phyloP scores from a whole-genome alignment of 257 asterid species.

The Nicotiana obtusifolia region DNA sequence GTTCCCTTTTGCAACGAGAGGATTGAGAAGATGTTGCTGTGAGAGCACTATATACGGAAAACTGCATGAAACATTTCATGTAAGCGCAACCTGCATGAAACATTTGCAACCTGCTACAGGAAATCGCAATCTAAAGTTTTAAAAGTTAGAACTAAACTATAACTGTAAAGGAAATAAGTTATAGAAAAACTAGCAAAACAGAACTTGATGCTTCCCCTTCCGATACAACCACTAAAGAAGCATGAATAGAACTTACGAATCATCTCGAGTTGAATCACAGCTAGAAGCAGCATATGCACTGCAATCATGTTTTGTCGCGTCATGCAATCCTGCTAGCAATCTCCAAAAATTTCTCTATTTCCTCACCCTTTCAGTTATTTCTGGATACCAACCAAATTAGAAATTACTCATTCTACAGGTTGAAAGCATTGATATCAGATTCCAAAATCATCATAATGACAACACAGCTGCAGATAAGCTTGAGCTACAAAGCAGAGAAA shows the following conservation, averaged over 20 bases:
- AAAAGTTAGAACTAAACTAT: neutral
- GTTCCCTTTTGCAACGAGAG: neutral
- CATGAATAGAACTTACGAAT: neutral
- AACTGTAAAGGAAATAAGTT: neutral
- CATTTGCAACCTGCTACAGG: neutral
- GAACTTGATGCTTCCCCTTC: neutral
- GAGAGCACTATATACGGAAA: neutral
- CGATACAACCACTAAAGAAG: neutral
- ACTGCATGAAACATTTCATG: slow-evolving; percentile 1
- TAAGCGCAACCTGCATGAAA: too few species aligned
- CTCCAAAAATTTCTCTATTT: neutral
- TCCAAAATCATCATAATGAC: neutral
- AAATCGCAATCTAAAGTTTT: neutral
- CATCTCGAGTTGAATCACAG: neutral
- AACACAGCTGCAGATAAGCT: neutral
- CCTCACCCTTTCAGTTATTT: neutral
- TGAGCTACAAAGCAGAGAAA: neutral
- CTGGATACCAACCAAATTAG: neutral
- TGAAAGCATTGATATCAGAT: neutral
- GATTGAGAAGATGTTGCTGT: neutral
- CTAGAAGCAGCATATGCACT: neutral
- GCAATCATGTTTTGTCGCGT: neutral
- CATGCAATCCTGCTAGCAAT: neutral
- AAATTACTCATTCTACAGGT: neutral
- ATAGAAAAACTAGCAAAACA: neutral